These are phyloP conservation scores for Fraxinus albicans DNA, from an alignment of 305 asterid genomes.

Conservation along the genomic window DNA sequence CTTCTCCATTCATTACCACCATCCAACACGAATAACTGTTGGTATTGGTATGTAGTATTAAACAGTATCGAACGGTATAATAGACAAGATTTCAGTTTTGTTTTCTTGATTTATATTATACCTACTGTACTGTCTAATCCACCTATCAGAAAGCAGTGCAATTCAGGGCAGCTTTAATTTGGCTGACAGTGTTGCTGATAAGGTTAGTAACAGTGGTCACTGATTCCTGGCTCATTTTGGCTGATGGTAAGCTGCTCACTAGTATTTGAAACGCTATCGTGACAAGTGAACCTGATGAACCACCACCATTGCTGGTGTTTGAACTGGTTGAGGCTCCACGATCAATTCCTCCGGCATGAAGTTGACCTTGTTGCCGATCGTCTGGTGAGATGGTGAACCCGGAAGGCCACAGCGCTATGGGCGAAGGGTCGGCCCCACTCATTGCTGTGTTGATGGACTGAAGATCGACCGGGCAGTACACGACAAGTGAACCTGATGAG, in stretches of 20 bases:
- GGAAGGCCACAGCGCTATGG: slow-evolving; percentile 69
- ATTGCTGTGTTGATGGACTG: slow-evolving; percentile 76
- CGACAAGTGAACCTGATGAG: slow-evolving; percentile 74
- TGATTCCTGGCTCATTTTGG: slow-evolving; percentile 84
- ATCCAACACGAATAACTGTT: slow-evolving; percentile 1
- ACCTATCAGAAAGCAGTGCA: slow-evolving; percentile 33
- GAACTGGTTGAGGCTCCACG: slow-evolving; percentile 60
- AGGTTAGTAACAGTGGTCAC: slow-evolving; percentile 80
- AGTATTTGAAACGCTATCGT: slow-evolving; percentile 79
- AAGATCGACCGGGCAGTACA: slow-evolving; percentile 80
- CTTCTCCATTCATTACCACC: slow-evolving; percentile 30
- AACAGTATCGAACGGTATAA: not conserved
- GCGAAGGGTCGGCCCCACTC: slow-evolving; percentile 89
- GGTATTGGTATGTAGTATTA: not conserved
- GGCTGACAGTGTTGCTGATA: slow-evolving; percentile 71
- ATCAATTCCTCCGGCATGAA: not conserved
- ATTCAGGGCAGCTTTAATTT: slow-evolving; percentile 81
- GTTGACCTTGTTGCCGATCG: slow-evolving; percentile 38
- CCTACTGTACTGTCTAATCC: not conserved
- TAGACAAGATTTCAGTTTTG: not conserved
- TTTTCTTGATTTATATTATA: too few relatives aligned
- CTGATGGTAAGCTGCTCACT: slow-evolving; percentile 65
- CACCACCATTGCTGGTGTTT: slow-evolving; percentile 12
- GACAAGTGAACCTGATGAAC: slow-evolving; percentile 62
- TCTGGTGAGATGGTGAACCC: slow-evolving; percentile 86